Percentiles rank a stretch among this genome's conserved stretches.
These are phyloP conservation scores for Narthecium ossifragum DNA, from an alignment of 106 monocot species.

Conservation along the genomic window DNA sequence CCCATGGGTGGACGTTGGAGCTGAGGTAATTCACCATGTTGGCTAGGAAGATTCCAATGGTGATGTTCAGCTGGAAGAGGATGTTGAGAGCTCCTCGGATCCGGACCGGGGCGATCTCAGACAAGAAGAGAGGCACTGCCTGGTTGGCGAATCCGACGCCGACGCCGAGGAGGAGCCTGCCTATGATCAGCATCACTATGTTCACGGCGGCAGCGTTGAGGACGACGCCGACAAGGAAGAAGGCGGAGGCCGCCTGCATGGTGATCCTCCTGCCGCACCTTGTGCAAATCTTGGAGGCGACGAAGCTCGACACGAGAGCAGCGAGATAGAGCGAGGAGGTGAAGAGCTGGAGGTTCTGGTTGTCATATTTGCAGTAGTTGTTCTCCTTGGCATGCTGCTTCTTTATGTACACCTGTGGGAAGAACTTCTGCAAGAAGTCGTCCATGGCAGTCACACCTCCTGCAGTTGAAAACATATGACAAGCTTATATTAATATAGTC, in stretches of 20 bases:
- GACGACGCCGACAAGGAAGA: constrained; percentile 45
- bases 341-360: constrained; percentile 38
- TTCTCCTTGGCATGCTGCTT: constrained; percentile 22
- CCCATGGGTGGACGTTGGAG: background rate
- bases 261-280: constrained; percentile 23
- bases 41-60: background rate
- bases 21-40: background rate
- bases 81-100: background rate
- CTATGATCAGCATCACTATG: constrained; percentile 34
- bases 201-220: constrained; percentile 33
- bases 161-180: constrained; percentile 42
- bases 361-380: constrained; percentile 48
- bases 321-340: constrained; percentile 50
- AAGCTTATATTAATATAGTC: too few species aligned
- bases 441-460: constrained; percentile 62
- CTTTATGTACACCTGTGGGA: constrained; percentile 27
- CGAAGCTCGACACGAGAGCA: constrained; percentile 35
- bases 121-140: background rate
- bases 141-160: constrained; percentile 52
- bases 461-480: too few species aligned
- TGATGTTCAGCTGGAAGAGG: background rate
- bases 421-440: constrained; percentile 45
- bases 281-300: constrained; percentile 25
- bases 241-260: constrained; percentile 30
- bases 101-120: background rate